Conservation (phyloP, 1,139 yeast genomes). For the Magnusiomyces sp. region DNA sequence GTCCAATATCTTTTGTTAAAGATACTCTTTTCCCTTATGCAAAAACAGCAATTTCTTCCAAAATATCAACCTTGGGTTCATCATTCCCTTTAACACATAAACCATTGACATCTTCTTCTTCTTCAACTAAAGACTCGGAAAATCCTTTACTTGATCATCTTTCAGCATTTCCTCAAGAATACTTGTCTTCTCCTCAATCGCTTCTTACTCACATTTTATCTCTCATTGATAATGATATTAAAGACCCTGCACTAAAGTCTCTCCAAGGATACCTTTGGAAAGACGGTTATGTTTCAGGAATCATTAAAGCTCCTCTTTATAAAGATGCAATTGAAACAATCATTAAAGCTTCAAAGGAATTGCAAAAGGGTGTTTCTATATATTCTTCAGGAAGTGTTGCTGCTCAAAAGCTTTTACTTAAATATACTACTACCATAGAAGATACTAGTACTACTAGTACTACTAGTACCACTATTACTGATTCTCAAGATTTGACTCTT, state of each 20-base stretch:
- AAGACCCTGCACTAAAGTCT: constrained; percentile 67
- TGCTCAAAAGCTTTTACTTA: constrained; percentile 74
- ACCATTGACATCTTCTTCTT: constrained; percentile 9
- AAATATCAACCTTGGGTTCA: constrained; percentile 10
- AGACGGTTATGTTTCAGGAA: constrained; percentile 66
- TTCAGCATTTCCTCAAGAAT: constrained; percentile 38
- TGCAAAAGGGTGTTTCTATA: constrained; percentile 41
- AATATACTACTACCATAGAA: constrained; percentile 45
- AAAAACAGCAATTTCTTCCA: constrained; percentile 20
- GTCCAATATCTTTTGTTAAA: constrained; percentile 83
- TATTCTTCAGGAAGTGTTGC: constrained; percentile 89
- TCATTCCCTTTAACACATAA: constrained; percentile 7
- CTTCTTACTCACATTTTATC: constrained; percentile 42
- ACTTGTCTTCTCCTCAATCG: constrained; percentile 24
- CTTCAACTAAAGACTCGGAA: neutral
- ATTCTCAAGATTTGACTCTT: constrained; percentile 43
- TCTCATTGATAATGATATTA: constrained; percentile 59
- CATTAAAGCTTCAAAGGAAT: constrained; percentile 28
- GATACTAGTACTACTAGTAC: no score
- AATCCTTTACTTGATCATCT: constrained; percentile 28
- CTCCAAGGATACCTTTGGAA: constrained; percentile 84
- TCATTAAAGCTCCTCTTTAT: constrained; percentile 68
- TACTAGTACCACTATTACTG: constrained; percentile 16
- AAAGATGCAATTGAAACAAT: constrained; percentile 61
- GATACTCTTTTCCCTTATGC: constrained; percentile 48